A percentile compares a stretch with the other conserved stretches of the same genome.
phyloP scores from a whole-genome alignment of 2,329 filamentous ascomycete genomes.

The Zasmidium angulare region DNA sequence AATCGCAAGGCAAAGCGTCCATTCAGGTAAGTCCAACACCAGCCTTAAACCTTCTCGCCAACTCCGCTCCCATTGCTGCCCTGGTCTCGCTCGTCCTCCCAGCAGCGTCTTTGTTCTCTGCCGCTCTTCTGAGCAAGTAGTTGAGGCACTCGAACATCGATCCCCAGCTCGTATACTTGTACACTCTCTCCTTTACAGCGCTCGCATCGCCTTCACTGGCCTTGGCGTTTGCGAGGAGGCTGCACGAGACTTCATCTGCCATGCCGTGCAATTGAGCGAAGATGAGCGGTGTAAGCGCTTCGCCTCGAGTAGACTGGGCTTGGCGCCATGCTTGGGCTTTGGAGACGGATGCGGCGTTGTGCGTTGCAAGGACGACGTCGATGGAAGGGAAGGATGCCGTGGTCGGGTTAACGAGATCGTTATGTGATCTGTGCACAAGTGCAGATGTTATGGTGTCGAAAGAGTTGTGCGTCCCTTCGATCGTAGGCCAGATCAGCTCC shows the following conservation, averaged over 20 bases:
- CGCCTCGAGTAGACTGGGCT: conserved; percentile 40
- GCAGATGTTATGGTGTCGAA: conserved; percentile 72
- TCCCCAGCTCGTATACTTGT: conserved; percentile 60
- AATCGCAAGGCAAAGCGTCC: background rate
- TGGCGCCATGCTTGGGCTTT: conserved; percentile 52
- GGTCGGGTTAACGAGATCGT: conserved; percentile 49
- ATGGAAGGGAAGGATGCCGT: conserved; percentile 41
- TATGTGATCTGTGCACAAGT: conserved; percentile 66
- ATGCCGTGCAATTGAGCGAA: conserved; percentile 91
- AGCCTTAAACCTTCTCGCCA: conserved; percentile 33
- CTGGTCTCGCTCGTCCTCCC: conserved; percentile 54
- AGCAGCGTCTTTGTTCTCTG: conserved; percentile 63
- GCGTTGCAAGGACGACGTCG: conserved; percentile 73
- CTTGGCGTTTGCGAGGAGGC: conserved; percentile 49
- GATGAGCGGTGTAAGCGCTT: conserved; percentile 49
- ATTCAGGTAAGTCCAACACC: conserved; percentile 21
- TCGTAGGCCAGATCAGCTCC: conserved; percentile 54
- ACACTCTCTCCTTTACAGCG: conserved; percentile 46
- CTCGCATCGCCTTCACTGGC: conserved; percentile 34
- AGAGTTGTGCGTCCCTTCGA: conserved; percentile 55
- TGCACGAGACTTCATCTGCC: conserved; percentile 83
- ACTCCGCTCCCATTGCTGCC: conserved; percentile 52
- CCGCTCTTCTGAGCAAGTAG: conserved; percentile 61
- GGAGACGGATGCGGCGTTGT: conserved; percentile 72
- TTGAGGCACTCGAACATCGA: conserved; percentile 73